Percentiles rank a stretch among this genome's conserved stretches.
Evolutionary conservation across 2,329 filamentous ascomycete genomes (phyloP).

Genomic region (Onygenales sp.): DNA sequence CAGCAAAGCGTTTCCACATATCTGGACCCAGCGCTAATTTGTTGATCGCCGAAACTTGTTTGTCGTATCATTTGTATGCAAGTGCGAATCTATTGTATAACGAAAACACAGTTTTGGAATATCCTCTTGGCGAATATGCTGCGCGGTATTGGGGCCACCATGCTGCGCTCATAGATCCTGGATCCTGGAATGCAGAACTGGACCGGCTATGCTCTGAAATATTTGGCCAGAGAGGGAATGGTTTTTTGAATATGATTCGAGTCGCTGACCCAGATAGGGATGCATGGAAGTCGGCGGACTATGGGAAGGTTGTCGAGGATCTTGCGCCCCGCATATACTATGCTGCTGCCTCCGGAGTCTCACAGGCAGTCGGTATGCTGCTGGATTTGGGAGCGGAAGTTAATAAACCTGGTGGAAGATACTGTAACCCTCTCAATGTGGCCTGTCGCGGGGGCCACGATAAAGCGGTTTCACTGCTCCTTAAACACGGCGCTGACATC

Average conservation of each 20-base stretch:
- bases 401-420: not conserved
- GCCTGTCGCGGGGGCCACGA: not conserved
- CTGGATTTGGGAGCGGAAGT: not conserved
- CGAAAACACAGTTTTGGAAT: not conserved
- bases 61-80: slow-evolving; percentile 17
- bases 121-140: not conserved
- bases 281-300: not conserved
- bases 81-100: not conserved
- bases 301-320: not conserved
- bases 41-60: slow-evolving; percentile 14
- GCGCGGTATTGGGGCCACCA: not conserved
- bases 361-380: not conserved
- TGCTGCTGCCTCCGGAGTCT: not conserved
- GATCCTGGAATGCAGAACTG: not conserved
- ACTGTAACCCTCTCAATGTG: not conserved
- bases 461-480: not conserved
- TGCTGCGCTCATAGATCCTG: not conserved
- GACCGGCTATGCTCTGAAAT: not conserved
- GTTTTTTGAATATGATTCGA: not conserved
- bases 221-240: not conserved
- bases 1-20: not conserved
- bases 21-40: slow-evolving; percentile 4
- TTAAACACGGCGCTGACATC: not conserved
- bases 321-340: not conserved
- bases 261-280: not conserved